phyloP scores from a whole-genome alignment of 768 basidiomycete species.

The Collybiopsis confluens region DNA sequence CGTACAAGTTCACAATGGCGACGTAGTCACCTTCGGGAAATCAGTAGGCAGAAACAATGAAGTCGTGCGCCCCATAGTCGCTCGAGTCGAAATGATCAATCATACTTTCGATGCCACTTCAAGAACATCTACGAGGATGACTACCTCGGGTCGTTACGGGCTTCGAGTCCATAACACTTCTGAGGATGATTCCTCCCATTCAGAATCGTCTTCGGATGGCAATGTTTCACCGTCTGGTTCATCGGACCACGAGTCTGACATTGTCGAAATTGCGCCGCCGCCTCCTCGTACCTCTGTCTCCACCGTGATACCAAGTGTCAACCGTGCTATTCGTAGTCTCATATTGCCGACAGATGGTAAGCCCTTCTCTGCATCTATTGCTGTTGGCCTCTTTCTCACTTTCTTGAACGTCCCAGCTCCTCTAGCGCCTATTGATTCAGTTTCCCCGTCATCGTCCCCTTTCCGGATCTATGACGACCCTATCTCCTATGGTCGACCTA shows the following conservation, averaged over 20 bases:
- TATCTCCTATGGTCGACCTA: background rate
- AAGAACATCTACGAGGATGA: background rate
- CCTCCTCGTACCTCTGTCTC: background rate
- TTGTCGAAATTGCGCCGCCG: constrained; percentile 1
- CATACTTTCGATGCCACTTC: constrained; percentile 14
- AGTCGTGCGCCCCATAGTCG: constrained; percentile 60
- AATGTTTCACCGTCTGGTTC: background rate
- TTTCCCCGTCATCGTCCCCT: background rate
- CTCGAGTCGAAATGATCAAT: constrained; percentile 53
- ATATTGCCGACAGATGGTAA: background rate
- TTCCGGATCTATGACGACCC: background rate
- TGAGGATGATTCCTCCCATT: constrained; percentile 4
- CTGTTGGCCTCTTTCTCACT: background rate
- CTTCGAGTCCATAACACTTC: background rate
- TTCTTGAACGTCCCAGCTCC: background rate
- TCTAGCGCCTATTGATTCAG: background rate
- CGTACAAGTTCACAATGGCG: constrained; percentile 58
- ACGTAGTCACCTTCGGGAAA: constrained; percentile 75
- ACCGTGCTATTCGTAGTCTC: background rate
- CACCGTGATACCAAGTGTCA: background rate
- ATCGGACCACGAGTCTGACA: constrained; percentile 3
- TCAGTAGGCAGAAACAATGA: constrained; percentile 60
- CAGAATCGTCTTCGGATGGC: constrained; percentile 6
- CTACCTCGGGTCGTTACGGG: constrained; percentile 8
- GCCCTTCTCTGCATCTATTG: background rate